Base-by-base conservation (phyloP, 1,284 basidiomycete genomes). In the Termitomyces sp. region DNA sequence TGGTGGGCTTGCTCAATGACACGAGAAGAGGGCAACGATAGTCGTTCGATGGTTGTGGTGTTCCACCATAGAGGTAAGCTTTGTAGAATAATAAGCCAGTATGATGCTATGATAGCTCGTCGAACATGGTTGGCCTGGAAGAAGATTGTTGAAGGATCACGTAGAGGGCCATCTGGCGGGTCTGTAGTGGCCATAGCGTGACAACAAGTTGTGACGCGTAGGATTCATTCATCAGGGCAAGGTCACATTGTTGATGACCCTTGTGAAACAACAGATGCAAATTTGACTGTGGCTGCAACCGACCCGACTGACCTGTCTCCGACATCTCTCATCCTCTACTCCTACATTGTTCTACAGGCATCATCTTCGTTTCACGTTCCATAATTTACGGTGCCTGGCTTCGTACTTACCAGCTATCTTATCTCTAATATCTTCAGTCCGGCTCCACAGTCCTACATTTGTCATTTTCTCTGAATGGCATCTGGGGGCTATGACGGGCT, bases 31-130 rank as follows among this genome's bases (percentile, higher is more conserved):
- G 93, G 91, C 14, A 96, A 71, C 0, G 85, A 73, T 13, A 89
- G 76, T 28, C 92, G 80, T 65, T 92, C 79, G 37, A 96, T 93
- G 56, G 87, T 88, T 2, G 93, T 96, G 19, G 88, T 86, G 43
- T 74, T 77, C 91, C 90, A 96, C 93, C 93, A 97, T 42, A 90
- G 76, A 3, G 93, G 93, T 16, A 91, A 53, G 1, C 85, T 84
- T 6, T 90, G 69, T 19, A 93, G 57, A 19, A 94, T 75, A 31
- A 91, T 72, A 28, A 79, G 55, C 79, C 91, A 91, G 66, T 94
- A 95, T 0, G 86, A 81, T 5, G 76, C 67, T 52, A 92, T 74
- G 53, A 91, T 83, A 42, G 68, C 69, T 58, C 83, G 70, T 47
- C 84, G 75, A 52, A 75, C 71, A 41, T 59, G 60, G 54, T 70